phyloP scores from a whole-genome alignment of 495 filamentous ascomycete genomes.

The Penicillium antarcticum region DNA sequence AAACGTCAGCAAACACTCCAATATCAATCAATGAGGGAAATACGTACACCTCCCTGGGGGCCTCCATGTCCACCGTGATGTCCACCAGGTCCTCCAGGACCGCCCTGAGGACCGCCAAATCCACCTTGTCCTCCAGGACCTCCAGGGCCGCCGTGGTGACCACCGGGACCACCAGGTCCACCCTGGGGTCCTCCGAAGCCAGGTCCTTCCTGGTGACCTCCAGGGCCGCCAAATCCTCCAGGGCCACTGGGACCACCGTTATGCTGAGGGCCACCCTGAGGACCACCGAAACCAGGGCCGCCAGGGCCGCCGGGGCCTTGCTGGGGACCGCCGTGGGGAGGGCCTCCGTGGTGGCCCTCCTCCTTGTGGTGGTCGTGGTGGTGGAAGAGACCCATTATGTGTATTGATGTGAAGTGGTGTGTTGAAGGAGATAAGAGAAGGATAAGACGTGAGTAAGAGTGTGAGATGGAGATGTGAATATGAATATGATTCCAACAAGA shows the following conservation, averaged over 20 bases:
- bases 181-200: background rate
- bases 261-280: background rate
- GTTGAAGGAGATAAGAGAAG: background rate
- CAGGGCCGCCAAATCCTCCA: background rate
- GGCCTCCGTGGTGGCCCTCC: background rate
- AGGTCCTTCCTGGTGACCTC: background rate
- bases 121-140: too few relatives aligned
- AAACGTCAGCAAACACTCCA: background rate
- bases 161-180: background rate
- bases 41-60: background rate
- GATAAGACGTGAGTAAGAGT: background rate
- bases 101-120: background rate
- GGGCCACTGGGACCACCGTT: background rate
- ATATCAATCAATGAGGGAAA: background rate
- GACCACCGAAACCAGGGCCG: background rate
- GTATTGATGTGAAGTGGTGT: background rate
- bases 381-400: conserved; percentile 1
- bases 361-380: background rate
- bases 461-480: background rate
- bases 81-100: background rate
- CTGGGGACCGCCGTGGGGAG: background rate
- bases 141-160: background rate
- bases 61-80: background rate
- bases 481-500: background rate
- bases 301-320: background rate